Evolutionary conservation across 2,329 filamentous ascomycete genomes (phyloP).

Genomic region (Trichoderma sp.): DNA sequence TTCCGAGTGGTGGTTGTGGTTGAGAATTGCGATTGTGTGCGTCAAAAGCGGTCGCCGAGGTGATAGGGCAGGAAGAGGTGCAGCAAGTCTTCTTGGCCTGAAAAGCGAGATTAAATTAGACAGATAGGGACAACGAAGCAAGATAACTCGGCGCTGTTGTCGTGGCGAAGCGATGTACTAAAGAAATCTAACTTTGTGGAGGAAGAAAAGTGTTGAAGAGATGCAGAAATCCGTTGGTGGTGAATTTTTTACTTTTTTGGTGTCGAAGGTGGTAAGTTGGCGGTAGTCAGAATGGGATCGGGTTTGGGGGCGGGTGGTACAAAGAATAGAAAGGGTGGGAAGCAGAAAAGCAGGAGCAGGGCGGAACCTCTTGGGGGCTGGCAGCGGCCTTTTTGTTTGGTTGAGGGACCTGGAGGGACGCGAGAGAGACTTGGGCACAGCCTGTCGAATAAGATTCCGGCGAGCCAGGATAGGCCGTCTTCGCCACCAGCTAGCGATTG

Average conservation of each 20-base stretch:
- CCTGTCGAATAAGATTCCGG: constrained; percentile 35
- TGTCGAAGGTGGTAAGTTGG: neutral
- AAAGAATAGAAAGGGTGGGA: constrained; percentile 26
- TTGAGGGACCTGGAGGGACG: constrained; percentile 2
- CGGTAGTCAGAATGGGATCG: constrained; percentile 21
- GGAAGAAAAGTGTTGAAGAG: neutral
- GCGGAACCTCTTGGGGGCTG: constrained; percentile 21
- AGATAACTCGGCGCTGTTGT: neutral
- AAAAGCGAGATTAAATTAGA: constrained; percentile 34
- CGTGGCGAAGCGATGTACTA: neutral
- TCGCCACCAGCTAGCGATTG: constrained; percentile 40
- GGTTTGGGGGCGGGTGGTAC: constrained; percentile 25
- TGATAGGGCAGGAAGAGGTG: neutral
- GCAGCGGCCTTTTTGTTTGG: constrained; percentile 33
- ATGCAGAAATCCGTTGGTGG: neutral
- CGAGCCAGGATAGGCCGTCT: constrained; percentile 29
- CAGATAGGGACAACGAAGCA: constrained; percentile 10
- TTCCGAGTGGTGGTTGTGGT: neutral
- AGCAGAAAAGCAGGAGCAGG: constrained; percentile 21
- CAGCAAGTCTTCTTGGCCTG: neutral
- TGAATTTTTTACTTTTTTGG: constrained; percentile 2
- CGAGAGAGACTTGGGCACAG: constrained; percentile 31
- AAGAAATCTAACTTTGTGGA: neutral
- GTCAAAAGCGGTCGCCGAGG: neutral
- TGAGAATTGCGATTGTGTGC: neutral